Base-by-base conservation (phyloP, 2,329 filamentous ascomycete species). In the Penicillium sp. region DNA sequence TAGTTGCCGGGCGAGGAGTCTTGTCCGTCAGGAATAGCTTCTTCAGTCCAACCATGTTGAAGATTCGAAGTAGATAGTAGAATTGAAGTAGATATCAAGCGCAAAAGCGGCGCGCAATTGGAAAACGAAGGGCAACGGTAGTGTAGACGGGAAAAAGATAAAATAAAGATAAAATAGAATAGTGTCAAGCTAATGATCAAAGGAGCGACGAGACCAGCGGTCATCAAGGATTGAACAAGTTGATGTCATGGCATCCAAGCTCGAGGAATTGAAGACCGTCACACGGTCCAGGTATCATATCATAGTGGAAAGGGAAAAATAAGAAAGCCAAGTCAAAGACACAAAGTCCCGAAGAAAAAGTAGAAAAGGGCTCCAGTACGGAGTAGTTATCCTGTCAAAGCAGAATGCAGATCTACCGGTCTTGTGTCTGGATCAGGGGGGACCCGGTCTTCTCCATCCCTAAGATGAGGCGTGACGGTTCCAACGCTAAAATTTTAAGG, bases 1-100 rank as follows among this genome's bases (percentile, higher is more conserved):
- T 45, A 7, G 51, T 53, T 9, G 57, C 54, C 5, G 54, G 52
- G 43, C 56, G 53, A 22, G 46, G 43, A 15, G 47, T 28, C 48
- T 59, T 64, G 13, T 67, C 65, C 42, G 56, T 42, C 24, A 57
- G 55, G 37, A 70, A 69, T n/a, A 70, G 51, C 39, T 61, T 66
- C 53, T 58, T 67, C 31, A 70, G 52, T 28, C 53, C 62, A 37
- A 64, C 66, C 67, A 70, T 70, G 9, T 41, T 61, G 49, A 40
- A 54, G 26, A 9, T 41, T 37, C 24, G 33, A 31, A 33, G 33
- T 45, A 33, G 39, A 42, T 31, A 31, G 33, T 45, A 33, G 39
- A 42, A 43, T 39, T 31, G 35, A 33, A 33, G 32, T 45, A 32
- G 38, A 42, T 50, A 43, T 47, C 46, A 43, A 50, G 34, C 35